A percentile compares a stretch with the other conserved stretches of the same genome.
These are phyloP conservation scores for Hippophae rhamnoides DNA, from an alignment of 306 rosid genomes.

Conservation along the genomic window DNA sequence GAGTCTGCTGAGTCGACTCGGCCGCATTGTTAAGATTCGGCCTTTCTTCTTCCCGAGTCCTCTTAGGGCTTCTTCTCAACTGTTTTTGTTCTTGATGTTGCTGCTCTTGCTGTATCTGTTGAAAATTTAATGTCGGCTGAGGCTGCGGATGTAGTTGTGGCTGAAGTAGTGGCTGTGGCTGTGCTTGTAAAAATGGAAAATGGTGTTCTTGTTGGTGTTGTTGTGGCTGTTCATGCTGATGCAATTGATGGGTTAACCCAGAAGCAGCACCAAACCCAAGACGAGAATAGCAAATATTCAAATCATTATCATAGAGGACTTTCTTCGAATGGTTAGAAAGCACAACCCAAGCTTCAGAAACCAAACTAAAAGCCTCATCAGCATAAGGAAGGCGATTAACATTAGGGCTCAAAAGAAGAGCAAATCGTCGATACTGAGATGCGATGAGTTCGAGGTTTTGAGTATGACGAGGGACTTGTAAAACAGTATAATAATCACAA, in stretches of 20 bases:
- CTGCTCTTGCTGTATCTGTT: slow-evolving; percentile 20
- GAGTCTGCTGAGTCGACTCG: slow-evolving; percentile 19
- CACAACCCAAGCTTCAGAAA: slow-evolving; percentile 72
- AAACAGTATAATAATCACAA: slow-evolving; percentile 51
- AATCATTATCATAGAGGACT: slow-evolving; percentile 48
- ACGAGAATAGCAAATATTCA: slow-evolving; percentile 24
- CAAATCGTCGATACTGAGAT: slow-evolving; percentile 62
- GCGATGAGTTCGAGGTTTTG: slow-evolving; percentile 64
- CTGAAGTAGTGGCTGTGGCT: neutral
- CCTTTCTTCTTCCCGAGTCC: slow-evolving; percentile 23
- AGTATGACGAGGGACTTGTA: slow-evolving; percentile 51
- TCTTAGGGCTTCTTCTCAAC: slow-evolving; percentile 27
- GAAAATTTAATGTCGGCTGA: neutral
- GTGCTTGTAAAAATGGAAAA: neutral
- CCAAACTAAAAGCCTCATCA: slow-evolving; percentile 54
- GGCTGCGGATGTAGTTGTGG: slow-evolving; percentile 3
- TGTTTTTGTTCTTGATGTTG: slow-evolving; percentile 5
- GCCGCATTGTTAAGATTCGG: slow-evolving; percentile 33
- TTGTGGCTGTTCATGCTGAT: too few species aligned
- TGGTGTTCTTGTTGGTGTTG: too few species aligned
- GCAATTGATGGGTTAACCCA: too few species aligned
- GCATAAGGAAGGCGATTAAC: slow-evolving; percentile 49
- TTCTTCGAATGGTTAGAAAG: slow-evolving; percentile 55
- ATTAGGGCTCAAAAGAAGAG: slow-evolving; percentile 54
- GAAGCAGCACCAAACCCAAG: slow-evolving; percentile 25